A percentile compares a stretch with the other conserved stretches of the same genome.
Conservation (phyloP, 495 filamentous ascomycete genomes). For the Sordaria brevicollis region DNA sequence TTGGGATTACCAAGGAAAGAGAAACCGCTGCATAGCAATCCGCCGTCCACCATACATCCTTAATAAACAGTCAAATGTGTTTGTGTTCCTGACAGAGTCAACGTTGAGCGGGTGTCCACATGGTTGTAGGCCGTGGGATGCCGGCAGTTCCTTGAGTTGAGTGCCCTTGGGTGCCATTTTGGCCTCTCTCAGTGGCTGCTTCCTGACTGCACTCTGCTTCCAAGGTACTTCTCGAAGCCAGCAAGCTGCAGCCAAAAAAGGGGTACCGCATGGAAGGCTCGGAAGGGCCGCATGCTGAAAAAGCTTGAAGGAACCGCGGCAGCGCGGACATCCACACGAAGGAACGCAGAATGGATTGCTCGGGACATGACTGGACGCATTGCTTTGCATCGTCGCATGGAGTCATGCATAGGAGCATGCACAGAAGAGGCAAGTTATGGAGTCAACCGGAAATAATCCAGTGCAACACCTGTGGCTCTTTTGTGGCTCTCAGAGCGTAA, state of each 20-base stretch:
- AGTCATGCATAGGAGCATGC: neutral
- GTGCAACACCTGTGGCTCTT: neutral
- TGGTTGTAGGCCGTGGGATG: neutral
- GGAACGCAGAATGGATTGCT: neutral
- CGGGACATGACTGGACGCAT: neutral
- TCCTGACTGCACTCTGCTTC: neutral
- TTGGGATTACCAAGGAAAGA: neutral
- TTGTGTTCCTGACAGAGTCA: neutral
- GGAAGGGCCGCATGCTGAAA: conserved; percentile 9
- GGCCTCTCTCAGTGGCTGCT: neutral
- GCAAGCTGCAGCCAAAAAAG: neutral
- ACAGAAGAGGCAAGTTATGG: neutral
- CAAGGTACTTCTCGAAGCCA: neutral
- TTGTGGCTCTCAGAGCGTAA: neutral
- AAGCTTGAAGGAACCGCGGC: neutral
- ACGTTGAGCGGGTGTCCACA: neutral
- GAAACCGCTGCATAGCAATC: neutral
- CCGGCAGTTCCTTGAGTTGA: neutral
- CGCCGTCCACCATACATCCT: neutral
- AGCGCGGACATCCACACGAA: neutral
- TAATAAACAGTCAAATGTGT: neutral
- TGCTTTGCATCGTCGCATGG: neutral
- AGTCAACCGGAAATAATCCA: neutral
- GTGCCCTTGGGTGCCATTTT: neutral
- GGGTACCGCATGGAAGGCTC: conserved; percentile 8